Evolutionary conservation across 768 basidiomycete species (phyloP).

Genomic region (Mycena vitilis): DNA sequence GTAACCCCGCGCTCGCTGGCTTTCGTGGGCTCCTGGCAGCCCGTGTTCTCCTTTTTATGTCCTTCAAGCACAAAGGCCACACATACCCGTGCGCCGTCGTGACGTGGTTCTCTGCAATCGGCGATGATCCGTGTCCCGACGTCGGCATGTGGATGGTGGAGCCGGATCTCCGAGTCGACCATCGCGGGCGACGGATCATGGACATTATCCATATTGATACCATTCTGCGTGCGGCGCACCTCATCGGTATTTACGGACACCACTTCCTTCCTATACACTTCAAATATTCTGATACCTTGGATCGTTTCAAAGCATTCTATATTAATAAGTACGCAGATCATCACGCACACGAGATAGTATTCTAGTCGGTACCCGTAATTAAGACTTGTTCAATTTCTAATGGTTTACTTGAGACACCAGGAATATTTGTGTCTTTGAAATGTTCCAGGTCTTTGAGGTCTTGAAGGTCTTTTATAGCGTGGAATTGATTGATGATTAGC

Average conservation of each 20-base stretch:
- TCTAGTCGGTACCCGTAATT: constrained; percentile 21
- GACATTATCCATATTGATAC: constrained; percentile 35
- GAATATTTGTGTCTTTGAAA: neutral
- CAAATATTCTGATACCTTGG: constrained; percentile 37
- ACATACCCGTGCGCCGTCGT: constrained; percentile 43
- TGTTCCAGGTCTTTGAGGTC: neutral
- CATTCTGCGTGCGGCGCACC: constrained; percentile 39
- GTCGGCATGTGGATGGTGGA: constrained; percentile 46
- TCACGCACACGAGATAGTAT: constrained; percentile 45
- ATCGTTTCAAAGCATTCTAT: constrained; percentile 42
- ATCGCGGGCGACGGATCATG: constrained; percentile 8
- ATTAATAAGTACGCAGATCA: constrained; percentile 48
- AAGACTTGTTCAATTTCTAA: neutral
- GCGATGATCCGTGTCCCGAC: constrained; percentile 36
- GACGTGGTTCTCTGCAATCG: constrained; percentile 39
- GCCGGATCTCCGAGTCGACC: constrained; percentile 34
- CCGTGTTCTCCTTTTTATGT: constrained; percentile 42
- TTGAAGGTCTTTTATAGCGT: neutral
- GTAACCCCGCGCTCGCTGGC: constrained; percentile 33
- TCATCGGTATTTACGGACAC: constrained; percentile 37
- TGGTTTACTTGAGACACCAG: too few relatives aligned
- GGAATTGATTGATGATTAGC: neutral
- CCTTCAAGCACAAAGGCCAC: constrained; percentile 33
- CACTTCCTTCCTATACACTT: constrained; percentile 36
- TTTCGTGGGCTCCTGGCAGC: constrained; percentile 43